phyloP scores from a whole-genome alignment of 1,284 basidiomycete genomes.

The Rugiboletus extremiorientalis region DNA sequence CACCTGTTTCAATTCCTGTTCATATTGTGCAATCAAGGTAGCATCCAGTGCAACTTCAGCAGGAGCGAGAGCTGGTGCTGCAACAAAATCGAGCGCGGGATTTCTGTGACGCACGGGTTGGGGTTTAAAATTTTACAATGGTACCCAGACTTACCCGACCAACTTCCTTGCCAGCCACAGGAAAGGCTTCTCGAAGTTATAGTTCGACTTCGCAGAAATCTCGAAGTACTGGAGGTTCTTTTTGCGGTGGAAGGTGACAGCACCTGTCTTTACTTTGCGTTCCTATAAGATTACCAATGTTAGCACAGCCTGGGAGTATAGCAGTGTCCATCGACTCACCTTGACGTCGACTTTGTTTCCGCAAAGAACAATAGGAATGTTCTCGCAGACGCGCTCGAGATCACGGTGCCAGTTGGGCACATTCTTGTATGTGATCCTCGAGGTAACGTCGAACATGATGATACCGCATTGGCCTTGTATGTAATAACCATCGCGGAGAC shows the following conservation, averaged over 20 bases:
- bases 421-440: constrained; percentile 99
- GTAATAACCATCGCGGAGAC: constrained; percentile 97
- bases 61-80: constrained; percentile 93
- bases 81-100: constrained; percentile 89
- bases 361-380: constrained; percentile 98
- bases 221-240: constrained; percentile 99
- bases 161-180: constrained; percentile 99
- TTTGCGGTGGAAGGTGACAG: constrained; percentile 99
- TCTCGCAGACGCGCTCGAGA: constrained; percentile 99
- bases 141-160: constrained; percentile 72
- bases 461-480: constrained; percentile 99
- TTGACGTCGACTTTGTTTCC: constrained; percentile 99
- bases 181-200: constrained; percentile 99
- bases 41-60: constrained; percentile 91
- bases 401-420: constrained; percentile 99
- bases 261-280: constrained; percentile 99
- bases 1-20: constrained; percentile 74
- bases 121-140: neutral
- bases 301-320: neutral
- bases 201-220: constrained; percentile 99
- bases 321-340: constrained; percentile 48
- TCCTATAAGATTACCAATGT: constrained; percentile 57
- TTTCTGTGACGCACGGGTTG: constrained; percentile 53
- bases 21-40: constrained; percentile 82
- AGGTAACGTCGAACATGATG: constrained; percentile 99